These are phyloP conservation scores for Metschnikowia aberdeeniae DNA, from an alignment of 805 yeast genomes.

Conservation along the genomic window DNA sequence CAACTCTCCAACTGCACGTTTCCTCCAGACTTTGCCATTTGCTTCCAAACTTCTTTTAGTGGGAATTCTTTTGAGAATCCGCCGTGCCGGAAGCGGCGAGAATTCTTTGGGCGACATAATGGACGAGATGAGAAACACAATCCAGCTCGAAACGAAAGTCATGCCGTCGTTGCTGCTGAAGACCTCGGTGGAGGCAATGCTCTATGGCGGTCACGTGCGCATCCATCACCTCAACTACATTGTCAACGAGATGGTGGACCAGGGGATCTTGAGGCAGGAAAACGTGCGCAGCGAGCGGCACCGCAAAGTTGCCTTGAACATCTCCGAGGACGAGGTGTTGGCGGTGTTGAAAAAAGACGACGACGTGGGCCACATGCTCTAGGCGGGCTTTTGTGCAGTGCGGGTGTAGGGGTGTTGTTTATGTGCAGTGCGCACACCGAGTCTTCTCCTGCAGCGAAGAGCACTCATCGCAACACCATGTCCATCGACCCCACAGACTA, in stretches of 20 bases:
- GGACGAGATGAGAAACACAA: constrained; percentile 63
- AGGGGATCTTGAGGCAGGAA: constrained; percentile 72
- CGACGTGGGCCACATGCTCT: constrained; percentile 15
- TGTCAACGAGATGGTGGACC: constrained; percentile 67
- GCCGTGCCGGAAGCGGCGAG: constrained; percentile 69
- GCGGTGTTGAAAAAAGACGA: constrained; percentile 56
- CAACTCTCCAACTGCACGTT: constrained; percentile 63
- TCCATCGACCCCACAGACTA: constrained; percentile 45
- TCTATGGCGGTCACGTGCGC: constrained; percentile 41
- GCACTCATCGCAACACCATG: constrained; percentile 17
- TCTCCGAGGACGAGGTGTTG: constrained; percentile 67
- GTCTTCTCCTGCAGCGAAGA: neutral
- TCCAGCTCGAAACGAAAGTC: constrained; percentile 37
- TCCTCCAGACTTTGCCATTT: constrained; percentile 57
- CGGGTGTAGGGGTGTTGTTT: constrained; percentile 9
- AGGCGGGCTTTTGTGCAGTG: neutral
- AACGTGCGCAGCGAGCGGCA: constrained; percentile 64
- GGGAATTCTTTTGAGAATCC: constrained; percentile 58
- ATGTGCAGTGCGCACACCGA: neutral
- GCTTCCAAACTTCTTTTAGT: constrained; percentile 69
- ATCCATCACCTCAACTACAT: constrained; percentile 58
- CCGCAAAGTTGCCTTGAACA: constrained; percentile 57
- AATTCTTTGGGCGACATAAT: constrained; percentile 69
- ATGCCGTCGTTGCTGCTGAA: constrained; percentile 17
- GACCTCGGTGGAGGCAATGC: constrained; percentile 19